These are phyloP conservation scores for Beauveria bassiana DNA, from an alignment of 2,329 filamentous ascomycete species.

Conservation along the genomic window DNA sequence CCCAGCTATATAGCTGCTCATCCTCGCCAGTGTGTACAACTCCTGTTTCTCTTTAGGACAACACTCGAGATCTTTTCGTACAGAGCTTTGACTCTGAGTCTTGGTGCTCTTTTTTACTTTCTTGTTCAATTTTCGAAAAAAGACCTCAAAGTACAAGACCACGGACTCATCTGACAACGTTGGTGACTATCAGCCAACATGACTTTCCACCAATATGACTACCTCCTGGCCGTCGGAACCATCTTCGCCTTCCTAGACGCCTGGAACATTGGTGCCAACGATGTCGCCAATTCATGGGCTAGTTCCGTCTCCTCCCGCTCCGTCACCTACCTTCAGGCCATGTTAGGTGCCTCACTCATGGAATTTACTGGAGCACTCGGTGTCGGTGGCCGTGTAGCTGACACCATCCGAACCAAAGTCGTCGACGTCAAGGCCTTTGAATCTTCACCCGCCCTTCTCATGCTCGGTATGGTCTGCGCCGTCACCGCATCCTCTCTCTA, in stretches of 20 bases:
- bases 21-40: not conserved
- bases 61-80: not conserved
- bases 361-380: constrained; percentile 55
- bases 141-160: not conserved
- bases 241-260: constrained; percentile 60
- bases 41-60: not conserved
- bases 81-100: not conserved
- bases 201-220: constrained; percentile 47
- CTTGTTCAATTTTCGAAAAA: not conserved
- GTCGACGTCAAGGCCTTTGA: constrained; percentile 41
- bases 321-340: constrained; percentile 52
- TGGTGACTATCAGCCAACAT: not conserved
- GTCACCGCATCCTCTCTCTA: constrained; percentile 45
- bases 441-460: constrained; percentile 41
- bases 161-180: not conserved
- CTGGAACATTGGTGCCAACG: constrained; percentile 53
- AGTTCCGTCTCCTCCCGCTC: constrained; percentile 65
- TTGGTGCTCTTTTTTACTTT: not conserved
- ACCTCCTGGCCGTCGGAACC: constrained; percentile 56
- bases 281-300: constrained; percentile 74
- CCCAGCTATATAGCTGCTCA: constrained; percentile 8
- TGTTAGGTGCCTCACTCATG: constrained; percentile 50
- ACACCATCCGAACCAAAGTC: constrained; percentile 54
- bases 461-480: constrained; percentile 52
- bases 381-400: constrained; percentile 52